Evolutionary conservation across 179 eudicot genomes (phyloP), one percentile per base, ranked within the genome.

Genomic region (Nepenthes alata): DNA sequence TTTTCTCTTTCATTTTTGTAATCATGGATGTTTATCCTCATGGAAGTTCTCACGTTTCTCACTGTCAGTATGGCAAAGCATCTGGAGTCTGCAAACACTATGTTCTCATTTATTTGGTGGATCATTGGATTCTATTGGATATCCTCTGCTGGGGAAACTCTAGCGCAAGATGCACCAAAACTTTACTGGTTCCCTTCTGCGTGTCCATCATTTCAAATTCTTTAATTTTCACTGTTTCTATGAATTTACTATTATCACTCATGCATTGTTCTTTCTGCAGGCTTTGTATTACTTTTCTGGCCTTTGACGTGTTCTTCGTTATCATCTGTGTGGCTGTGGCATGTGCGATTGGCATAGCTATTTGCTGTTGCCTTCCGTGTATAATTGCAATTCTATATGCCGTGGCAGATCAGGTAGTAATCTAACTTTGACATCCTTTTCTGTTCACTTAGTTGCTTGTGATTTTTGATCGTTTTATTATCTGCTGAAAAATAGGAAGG

Each of bases 311-410:
- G 76, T 83, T 86, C 80, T 89, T 89, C 73, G 96, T 86, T 57
- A 88, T 88, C 70, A 75, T 88, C 62, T 88, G 96, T 59, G 94
- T 89, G 59, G 83, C 84, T 41, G 96, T 86, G 69, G 96, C 96
- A 50, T 84, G 90, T 74, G 63, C 84, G 16, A 81, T 89, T 76
- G 96, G 96, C 66, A 78, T 89, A 59, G 96, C 96, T 65, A 91
- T 89, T 49, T 89, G 96, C 79, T 89, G 90, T 75, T 89, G 96
- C 67, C 88, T 89, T 56, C 96, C 96, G n/a, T 89, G 96, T 67
- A 89, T 89, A 61, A 89, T 89, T 66, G 96, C 96, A 56, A 70
- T 89, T 67, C 77, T 89, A 36, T 89, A 89, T 74, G 95, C 96
- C 10, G 88, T 89, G 56, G 95, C 98, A 61, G 96, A 89, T 80